These are phyloP conservation scores for Macaranga tanarius DNA, from an alignment of 441 rosid species.

Conservation along the genomic window DNA sequence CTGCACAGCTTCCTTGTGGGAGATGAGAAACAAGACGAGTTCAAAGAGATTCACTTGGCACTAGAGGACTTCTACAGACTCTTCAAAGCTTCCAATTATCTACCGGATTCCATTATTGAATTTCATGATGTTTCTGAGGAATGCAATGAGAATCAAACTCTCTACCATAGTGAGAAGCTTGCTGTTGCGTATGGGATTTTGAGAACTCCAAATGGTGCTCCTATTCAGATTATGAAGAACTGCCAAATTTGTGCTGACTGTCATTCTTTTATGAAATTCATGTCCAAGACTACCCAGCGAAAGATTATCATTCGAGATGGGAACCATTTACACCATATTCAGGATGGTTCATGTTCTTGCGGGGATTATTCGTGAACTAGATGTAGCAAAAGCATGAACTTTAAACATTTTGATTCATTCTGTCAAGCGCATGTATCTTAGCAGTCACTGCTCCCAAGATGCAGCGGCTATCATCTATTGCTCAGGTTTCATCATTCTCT, in stretches of 20 bases:
- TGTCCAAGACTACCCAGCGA: conserved; percentile 16
- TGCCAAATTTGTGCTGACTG: conserved; percentile 18
- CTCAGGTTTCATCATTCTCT: background rate
- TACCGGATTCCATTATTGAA: conserved; percentile 1
- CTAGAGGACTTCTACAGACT: conserved; percentile 4
- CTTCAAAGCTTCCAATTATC: conserved; percentile 9
- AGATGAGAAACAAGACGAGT: conserved; percentile 5
- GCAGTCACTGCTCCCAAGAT: background rate
- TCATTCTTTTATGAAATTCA: conserved; percentile 23
- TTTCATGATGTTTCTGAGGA: conserved; percentile 17
- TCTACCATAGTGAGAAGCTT: conserved; percentile 26
- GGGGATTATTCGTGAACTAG: conserved; percentile 18
- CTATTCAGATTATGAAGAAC: conserved; percentile 21
- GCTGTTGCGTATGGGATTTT: conserved; percentile 11
- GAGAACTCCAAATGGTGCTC: conserved; percentile 19
- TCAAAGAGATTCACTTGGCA: conserved; percentile 13
- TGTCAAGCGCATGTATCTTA: background rate
- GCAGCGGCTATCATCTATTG: background rate
- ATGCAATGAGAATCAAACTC: conserved; percentile 14
- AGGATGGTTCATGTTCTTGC: conserved; percentile 23
- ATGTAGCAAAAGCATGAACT: background rate
- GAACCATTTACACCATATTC: conserved; percentile 15
- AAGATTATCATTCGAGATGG: conserved; percentile 18
- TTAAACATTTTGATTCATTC: background rate
- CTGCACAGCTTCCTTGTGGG: conserved; percentile 16